phyloP scores from a whole-genome alignment of 2,329 filamentous ascomycete genomes.

The Penicillium expansum region DNA sequence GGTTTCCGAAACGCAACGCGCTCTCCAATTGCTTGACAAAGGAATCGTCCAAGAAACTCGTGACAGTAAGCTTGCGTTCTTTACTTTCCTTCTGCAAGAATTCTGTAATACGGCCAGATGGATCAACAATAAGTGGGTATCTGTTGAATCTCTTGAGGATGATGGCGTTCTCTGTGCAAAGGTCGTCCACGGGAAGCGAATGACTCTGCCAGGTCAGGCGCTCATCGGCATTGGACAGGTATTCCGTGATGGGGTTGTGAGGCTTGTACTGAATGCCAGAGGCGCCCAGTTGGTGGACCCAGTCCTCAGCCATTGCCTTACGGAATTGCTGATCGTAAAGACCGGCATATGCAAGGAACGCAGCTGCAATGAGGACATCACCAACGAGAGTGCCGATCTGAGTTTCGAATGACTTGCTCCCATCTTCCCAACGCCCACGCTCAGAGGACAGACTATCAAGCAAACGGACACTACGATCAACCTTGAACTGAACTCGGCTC shows the following conservation, averaged over 20 bases:
- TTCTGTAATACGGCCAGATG: slow-evolving; percentile 89
- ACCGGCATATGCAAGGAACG: slow-evolving; percentile 94
- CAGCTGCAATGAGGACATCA: slow-evolving; percentile 92
- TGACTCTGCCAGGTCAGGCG: slow-evolving; percentile 93
- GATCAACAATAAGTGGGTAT: slow-evolving; percentile 97
- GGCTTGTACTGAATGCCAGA: slow-evolving; percentile 94
- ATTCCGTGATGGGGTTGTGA: slow-evolving; percentile 92
- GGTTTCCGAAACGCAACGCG: slow-evolving; percentile 94
- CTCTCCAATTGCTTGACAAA: slow-evolving; percentile 98
- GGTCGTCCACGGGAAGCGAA: slow-evolving; percentile 86
- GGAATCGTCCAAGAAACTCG: slow-evolving; percentile 95
- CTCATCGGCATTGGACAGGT: slow-evolving; percentile 93
- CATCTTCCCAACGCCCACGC: slow-evolving; percentile 89
- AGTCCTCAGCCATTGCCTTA: slow-evolving; percentile 96
- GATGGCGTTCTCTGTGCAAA: slow-evolving; percentile 98
- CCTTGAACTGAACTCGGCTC: slow-evolving; percentile 94
- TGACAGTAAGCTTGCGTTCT: slow-evolving; percentile 88
- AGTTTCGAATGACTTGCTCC: slow-evolving; percentile 96
- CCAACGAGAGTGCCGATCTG: slow-evolving; percentile 96
- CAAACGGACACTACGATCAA: slow-evolving; percentile 89
- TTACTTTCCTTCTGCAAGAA: slow-evolving; percentile 95
- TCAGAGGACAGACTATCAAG: slow-evolving; percentile 95
- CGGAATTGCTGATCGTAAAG: slow-evolving; percentile 98
- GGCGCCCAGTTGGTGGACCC: slow-evolving; percentile 86
- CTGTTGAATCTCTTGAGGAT: slow-evolving; percentile 97